Conservation (phyloP, 768 basidiomycete species). For the Suillus subluteus region DNA sequence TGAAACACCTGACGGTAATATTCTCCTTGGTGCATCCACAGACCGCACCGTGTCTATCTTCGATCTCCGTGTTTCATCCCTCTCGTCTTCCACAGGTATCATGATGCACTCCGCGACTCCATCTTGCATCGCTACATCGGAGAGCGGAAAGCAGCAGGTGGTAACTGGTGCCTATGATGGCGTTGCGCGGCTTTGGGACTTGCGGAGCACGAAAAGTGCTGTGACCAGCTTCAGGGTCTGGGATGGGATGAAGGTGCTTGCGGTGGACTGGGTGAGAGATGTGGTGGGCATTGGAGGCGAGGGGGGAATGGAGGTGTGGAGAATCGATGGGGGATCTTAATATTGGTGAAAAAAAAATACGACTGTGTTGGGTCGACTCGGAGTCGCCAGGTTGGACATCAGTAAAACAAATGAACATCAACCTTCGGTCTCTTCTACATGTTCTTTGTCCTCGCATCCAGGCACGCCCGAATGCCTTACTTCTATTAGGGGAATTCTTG, state of each 20-base stretch:
- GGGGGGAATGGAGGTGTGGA: conserved; percentile 69
- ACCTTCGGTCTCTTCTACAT: background rate
- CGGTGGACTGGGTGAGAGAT: conserved; percentile 60
- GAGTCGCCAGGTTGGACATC: background rate
- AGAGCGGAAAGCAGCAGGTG: conserved; percentile 49
- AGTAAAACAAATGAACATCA: background rate
- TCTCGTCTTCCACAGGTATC: conserved; percentile 41
- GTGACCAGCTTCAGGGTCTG: conserved; percentile 67
- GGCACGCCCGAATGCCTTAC: background rate
- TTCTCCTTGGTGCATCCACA: conserved; percentile 62
- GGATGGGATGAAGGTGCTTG: conserved; percentile 63
- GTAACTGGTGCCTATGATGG: conserved; percentile 81
- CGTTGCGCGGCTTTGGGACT: conserved; percentile 76
- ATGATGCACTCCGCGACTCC: conserved; percentile 70
- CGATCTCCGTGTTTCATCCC: conserved; percentile 57
- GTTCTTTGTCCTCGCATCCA: background rate
- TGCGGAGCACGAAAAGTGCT: conserved; percentile 69
- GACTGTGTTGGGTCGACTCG: background rate
- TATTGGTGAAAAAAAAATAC: conserved; percentile 9
- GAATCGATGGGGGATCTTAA: conserved; percentile 40
- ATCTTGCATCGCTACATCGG: conserved; percentile 48
- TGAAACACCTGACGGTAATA: conserved; percentile 42
- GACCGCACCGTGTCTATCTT: conserved; percentile 76
- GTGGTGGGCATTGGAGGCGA: conserved; percentile 65
- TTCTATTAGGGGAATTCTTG: background rate